phyloP scores from a whole-genome alignment of 495 filamentous ascomycete genomes.

The Penicillium pancosmium region DNA sequence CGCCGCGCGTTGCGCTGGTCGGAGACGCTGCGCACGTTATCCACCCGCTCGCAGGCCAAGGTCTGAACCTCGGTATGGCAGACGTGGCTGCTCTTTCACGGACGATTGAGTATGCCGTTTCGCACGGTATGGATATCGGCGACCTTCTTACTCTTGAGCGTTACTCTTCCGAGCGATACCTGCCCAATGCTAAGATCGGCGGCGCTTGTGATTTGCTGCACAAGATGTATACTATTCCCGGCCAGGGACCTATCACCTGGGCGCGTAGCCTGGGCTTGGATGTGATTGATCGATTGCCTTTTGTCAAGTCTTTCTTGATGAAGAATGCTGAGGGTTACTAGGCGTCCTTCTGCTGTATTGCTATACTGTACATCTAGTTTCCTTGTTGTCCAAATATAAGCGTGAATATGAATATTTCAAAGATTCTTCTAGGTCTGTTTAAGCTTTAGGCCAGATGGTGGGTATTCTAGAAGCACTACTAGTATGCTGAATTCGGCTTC shows the following conservation, averaged over 20 bases:
- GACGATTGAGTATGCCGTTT: conserved; percentile 75
- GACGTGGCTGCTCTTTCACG: conserved; percentile 77
- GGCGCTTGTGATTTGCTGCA: conserved; percentile 93
- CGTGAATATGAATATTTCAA: no score
- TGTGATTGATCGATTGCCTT: conserved; percentile 73
- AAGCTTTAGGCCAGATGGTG: no score
- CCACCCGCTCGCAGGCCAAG: conserved; percentile 93
- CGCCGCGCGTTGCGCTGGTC: conserved; percentile 82
- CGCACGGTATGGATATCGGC: conserved; percentile 84
- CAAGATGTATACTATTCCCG: conserved; percentile 78
- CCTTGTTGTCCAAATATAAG: conserved; percentile 8
- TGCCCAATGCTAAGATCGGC: conserved; percentile 80
- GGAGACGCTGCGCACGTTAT: conserved; percentile 95
- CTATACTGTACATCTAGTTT: conserved; percentile 24
- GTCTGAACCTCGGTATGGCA: conserved; percentile 88
- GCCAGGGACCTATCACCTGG: conserved; percentile 73
- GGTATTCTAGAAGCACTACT: no score
- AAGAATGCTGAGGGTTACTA: conserved; percentile 72
- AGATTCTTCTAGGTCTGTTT: no score
- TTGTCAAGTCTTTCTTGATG: conserved; percentile 88
- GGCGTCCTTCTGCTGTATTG: conserved; percentile 14
- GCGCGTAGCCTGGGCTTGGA: conserved; percentile 75
- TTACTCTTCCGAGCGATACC: conserved; percentile 78
- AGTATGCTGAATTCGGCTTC: no score
- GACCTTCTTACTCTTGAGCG: conserved; percentile 70